Evolutionary conservation across 192 early-diverging fungal genomes (phyloP), one percentile per base, ranked within the genome.

Genomic region (Allomyces macrogynus): DNA sequence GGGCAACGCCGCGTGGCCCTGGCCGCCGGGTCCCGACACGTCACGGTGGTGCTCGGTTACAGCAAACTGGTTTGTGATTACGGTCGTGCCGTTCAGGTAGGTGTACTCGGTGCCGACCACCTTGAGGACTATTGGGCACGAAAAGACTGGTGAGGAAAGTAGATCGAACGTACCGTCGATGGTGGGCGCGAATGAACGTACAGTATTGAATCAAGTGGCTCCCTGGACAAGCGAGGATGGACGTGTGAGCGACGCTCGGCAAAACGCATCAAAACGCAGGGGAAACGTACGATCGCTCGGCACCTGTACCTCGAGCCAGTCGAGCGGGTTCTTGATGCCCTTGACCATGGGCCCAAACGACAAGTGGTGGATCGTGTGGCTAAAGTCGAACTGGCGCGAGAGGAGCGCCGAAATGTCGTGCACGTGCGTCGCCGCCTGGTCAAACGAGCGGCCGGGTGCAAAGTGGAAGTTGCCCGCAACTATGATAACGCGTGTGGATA

Each of bases 31-130:
- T 22, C 61, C 68, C 27, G 63, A 67, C 16, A 89, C 63, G 60
- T 78, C 77, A 22, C 84, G 75, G 67, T 88, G 84, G 74, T 89
- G 85, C 73, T 94, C 89, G 1, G 92, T 98, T 8, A 87, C 89
- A 23, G 93, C 90, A 70, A 90, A 96, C 74, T 98, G 92, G 74
- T 98, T 98, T 3, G 93, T 92, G 67, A 76, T 77, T 16, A 90
- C 73, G n/a, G 73, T 77, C 10, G 73, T 71, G 60, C 84, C 82
- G 70, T 88, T 83, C 61, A 85, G 66, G 73, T 80, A 91, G 22
- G 73, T 63, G 68, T 89, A 78, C 62, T 89, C 81, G 5, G 93
- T 96, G 43, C 87, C 84, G 2, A 98, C 95, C 16, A 98, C 89
- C 75, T 95, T 95, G 63, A 89, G 67, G 71, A 90, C 32, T 40